Conservation (phyloP, 225 moss, liverwort and hornwort species). For the Ulota crispa region DNA sequence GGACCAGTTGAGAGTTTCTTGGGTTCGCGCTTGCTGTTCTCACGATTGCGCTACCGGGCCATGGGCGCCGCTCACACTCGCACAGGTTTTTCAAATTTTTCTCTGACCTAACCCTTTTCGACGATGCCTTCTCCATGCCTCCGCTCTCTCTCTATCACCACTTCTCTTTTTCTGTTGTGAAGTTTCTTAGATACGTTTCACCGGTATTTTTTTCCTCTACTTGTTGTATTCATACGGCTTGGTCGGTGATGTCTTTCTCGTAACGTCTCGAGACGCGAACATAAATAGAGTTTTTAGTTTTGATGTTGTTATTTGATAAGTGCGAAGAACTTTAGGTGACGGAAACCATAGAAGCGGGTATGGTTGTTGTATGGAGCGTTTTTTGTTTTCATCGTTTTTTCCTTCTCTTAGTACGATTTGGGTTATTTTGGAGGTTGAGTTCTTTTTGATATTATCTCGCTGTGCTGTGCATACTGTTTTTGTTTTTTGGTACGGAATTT, state of each 20-base stretch:
- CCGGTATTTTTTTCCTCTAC: not conserved
- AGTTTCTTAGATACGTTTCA: not conserved
- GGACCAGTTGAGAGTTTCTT: not conserved
- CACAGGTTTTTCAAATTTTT: conserved; percentile 4
- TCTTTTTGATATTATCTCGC: not conserved
- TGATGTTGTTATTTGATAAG: not conserved
- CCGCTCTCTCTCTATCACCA: not conserved
- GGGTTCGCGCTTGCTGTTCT: not conserved
- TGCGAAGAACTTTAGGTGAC: not conserved
- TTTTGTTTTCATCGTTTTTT: not conserved
- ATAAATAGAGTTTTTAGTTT: not conserved
- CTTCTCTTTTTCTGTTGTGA: not conserved
- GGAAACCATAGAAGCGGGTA: not conserved
- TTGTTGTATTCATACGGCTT: not conserved
- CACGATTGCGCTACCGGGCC: conserved; percentile 19
- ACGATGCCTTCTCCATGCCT: not conserved
- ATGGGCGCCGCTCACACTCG: conserved; percentile 38
- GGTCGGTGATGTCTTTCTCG: not conserved
- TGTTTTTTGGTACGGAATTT: too few species aligned
- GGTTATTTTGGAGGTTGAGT: not conserved
- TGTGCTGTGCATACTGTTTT: not conserved
- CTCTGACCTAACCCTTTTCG: not conserved
- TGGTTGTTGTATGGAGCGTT: not conserved
- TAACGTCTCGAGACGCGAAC: not conserved
- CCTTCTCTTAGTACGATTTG: not conserved